These are phyloP conservation scores for Scenedesmus sp. DNA, from an alignment of 163 green algal genomes.

Conservation along the genomic window DNA sequence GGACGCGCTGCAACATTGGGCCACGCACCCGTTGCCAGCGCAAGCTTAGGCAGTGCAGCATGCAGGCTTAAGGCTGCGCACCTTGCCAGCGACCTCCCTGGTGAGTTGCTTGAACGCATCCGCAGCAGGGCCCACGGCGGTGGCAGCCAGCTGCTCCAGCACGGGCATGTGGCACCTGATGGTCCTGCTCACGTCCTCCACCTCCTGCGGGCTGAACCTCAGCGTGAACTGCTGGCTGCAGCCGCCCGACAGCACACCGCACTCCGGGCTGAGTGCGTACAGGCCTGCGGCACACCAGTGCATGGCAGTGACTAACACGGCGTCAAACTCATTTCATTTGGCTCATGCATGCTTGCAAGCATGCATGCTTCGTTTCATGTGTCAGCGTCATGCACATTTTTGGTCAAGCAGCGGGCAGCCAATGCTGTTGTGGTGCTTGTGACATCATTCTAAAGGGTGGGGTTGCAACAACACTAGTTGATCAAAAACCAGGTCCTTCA, in stretches of 20 bases:
- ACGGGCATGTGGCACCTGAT: slow-evolving; percentile 28
- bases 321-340: too few species aligned
- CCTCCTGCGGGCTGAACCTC: slow-evolving; percentile 80
- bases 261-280: slow-evolving; percentile 60
- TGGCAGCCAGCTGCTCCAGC: slow-evolving; percentile 22
- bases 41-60: background rate
- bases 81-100: slow-evolving; percentile 67
- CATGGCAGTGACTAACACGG: background rate
- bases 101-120: slow-evolving; percentile 54
- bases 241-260: slow-evolving; percentile 57
- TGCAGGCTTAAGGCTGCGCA: background rate
- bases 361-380: background rate
- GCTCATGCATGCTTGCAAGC: background rate
- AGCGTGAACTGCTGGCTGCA: slow-evolving; percentile 70
- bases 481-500: background rate
- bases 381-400: background rate
- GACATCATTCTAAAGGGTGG: too few species aligned
- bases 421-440: too few species aligned
- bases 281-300: slow-evolving; percentile 14
- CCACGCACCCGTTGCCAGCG: background rate
- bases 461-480: background rate
- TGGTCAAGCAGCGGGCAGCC: too few species aligned
- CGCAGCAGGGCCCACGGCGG: background rate
- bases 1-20: background rate
- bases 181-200: slow-evolving; percentile 70